Evolutionary conservation across 495 filamentous ascomycete species (phyloP).

Genomic region (Astrothelium subdiscretum): DNA sequence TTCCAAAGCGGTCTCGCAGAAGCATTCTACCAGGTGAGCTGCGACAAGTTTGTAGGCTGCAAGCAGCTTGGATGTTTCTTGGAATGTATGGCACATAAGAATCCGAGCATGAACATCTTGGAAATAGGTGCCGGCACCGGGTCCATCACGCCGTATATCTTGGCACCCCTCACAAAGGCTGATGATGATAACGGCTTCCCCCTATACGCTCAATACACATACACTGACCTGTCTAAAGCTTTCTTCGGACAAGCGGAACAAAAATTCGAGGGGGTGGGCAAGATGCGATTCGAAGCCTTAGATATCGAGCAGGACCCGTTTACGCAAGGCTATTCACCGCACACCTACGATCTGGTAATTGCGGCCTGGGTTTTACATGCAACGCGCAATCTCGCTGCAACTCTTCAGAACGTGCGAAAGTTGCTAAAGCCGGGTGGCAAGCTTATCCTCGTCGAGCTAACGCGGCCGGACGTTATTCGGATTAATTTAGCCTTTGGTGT

Average conservation of each 20-base stretch:
- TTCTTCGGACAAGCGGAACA: slow-evolving; percentile 13
- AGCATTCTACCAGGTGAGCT: slow-evolving; percentile 3
- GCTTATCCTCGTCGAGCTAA: slow-evolving; percentile 11
- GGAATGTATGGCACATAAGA: slow-evolving; percentile 6
- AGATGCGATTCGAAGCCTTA: slow-evolving; percentile 10
- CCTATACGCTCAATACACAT: slow-evolving; percentile 3
- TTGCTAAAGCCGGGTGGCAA: slow-evolving; percentile 16
- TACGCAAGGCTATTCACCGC: slow-evolving; percentile 10
- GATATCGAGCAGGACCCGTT: slow-evolving; percentile 15
- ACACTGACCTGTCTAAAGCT: slow-evolving; percentile 12
- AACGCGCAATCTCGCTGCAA: slow-evolving; percentile 2
- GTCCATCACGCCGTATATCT: slow-evolving; percentile 2
- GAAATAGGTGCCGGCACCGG: slow-evolving; percentile 19
- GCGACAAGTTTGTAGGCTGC: background rate
- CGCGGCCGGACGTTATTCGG: background rate
- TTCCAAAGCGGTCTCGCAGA: slow-evolving; percentile 4
- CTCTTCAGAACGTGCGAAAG: slow-evolving; percentile 7
- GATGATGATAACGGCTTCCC: background rate
- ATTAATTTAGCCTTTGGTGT: background rate
- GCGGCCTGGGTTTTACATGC: slow-evolving; percentile 15
- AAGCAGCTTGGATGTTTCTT: background rate
- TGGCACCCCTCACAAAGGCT: background rate
- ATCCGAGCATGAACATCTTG: slow-evolving; percentile 12
- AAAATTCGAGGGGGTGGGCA: slow-evolving; percentile 2
- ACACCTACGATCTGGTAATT: slow-evolving; percentile 14